Evolutionary conservation across 768 basidiomycete species (phyloP).

Genomic region (Tricholoma sp.): DNA sequence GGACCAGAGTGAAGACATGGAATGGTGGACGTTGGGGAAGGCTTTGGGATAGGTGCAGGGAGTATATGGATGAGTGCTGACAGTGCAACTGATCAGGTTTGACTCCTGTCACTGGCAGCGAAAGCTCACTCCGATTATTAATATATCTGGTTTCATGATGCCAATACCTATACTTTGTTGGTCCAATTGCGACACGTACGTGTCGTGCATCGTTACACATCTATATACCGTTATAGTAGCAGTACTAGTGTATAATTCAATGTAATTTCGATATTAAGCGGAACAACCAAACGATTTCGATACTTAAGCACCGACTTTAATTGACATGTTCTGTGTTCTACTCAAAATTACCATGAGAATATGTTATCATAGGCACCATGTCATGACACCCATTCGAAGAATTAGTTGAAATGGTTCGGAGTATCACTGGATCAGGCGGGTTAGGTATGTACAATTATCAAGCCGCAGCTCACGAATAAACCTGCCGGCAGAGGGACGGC

Average conservation of each 20-base stretch:
- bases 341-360: no score
- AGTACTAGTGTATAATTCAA: neutral
- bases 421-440: no score
- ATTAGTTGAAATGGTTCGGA: no score
- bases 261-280: neutral
- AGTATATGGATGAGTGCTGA: constrained; percentile 59
- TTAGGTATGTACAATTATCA: no score
- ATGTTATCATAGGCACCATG: no score
- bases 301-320: no score
- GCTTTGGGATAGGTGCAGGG: constrained; percentile 56
- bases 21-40: constrained; percentile 63
- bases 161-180: neutral
- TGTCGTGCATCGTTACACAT: neutral
- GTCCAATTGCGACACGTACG: neutral
- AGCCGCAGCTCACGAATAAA: no score
- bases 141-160: neutral
- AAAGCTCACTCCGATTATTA: neutral
- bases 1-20: constrained; percentile 66
- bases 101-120: no score
- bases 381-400: no score
- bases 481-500: no score
- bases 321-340: no score
- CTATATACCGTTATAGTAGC: neutral
- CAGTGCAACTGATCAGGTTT: neutral
- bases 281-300: neutral